Evolutionary conservation across 116 monocot genomes (phyloP).

Genomic region (Trichopus zeylanicus): DNA sequence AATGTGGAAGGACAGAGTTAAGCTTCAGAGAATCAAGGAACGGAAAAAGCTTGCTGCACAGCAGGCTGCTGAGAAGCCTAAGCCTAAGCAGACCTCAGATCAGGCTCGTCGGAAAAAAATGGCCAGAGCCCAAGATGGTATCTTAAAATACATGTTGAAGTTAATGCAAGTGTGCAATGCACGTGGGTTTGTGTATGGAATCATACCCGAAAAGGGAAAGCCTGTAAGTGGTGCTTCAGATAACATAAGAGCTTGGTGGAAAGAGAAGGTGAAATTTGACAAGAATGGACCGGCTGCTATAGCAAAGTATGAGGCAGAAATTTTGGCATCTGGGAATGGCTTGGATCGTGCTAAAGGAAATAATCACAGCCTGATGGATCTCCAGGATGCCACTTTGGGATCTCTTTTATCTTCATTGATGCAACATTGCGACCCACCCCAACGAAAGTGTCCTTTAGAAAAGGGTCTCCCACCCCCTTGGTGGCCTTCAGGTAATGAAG

Average conservation of each 20-base stretch:
- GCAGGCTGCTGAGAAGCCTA: slow-evolving; percentile 31
- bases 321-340: slow-evolving; percentile 23
- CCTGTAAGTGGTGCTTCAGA: slow-evolving; percentile 83
- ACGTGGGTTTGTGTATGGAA: slow-evolving; percentile 86
- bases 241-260: slow-evolving; percentile 94
- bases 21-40: slow-evolving; percentile 67
- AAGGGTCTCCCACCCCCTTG: slow-evolving; percentile 75
- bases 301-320: slow-evolving; percentile 58
- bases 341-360: slow-evolving; percentile 26
- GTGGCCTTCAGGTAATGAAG: slow-evolving; percentile 83
- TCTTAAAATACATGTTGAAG: slow-evolving; percentile 90
- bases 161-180: slow-evolving; percentile 89
- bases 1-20: slow-evolving; percentile 83
- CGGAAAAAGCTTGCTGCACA: slow-evolving; percentile 31
- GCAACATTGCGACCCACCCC: slow-evolving; percentile 86
- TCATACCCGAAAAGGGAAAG: slow-evolving; percentile 86
- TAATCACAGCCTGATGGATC: slow-evolving; percentile 52
- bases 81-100: slow-evolving; percentile 52
- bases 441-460: slow-evolving; percentile 69
- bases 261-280: slow-evolving; percentile 89
- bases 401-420: slow-evolving; percentile 77
- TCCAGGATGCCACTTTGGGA: slow-evolving; percentile 87
- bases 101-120: slow-evolving; percentile 83
- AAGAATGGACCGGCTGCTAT: slow-evolving; percentile 73
- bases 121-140: slow-evolving; percentile 87